These are phyloP conservation scores for Sporothrix sp. DNA, from an alignment of 2,329 filamentous ascomycete genomes.

Conservation along the genomic window DNA sequence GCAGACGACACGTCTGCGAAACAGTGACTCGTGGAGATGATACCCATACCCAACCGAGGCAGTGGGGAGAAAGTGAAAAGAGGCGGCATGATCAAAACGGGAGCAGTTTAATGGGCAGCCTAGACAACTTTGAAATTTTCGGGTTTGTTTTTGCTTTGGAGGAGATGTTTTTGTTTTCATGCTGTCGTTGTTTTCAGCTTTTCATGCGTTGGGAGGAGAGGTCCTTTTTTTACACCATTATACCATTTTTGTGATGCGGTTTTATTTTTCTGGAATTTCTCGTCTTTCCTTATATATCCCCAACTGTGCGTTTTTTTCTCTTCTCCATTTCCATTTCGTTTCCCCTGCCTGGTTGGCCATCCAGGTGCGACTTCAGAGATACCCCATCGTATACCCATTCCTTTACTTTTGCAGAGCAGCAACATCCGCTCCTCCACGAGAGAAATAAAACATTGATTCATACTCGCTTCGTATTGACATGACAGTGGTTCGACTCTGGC, in stretches of 20 bases:
- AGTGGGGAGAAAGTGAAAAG: not conserved
- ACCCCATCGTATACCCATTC: constrained; percentile 6
- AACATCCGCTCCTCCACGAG: too few relatives aligned
- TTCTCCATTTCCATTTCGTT: constrained; percentile 7
- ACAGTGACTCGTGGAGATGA: not conserved
- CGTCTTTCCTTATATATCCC: constrained; percentile 15
- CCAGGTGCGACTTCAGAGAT: constrained; percentile 7
- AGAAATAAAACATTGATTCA: too few relatives aligned
- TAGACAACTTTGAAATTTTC: too few relatives aligned
- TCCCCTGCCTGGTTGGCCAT: not conserved
- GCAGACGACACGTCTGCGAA: not conserved
- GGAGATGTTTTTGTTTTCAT: not conserved
- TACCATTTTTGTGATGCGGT: constrained; percentile 1
- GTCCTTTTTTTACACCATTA: constrained; percentile 6
- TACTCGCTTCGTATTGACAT: too few relatives aligned
- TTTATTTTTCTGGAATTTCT: constrained; percentile 9
- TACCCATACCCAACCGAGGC: not conserved
- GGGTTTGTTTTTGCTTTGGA: not conserved
- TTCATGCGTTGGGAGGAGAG: constrained; percentile 7
- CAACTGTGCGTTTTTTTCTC: constrained; percentile 4
- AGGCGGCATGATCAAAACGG: not conserved
- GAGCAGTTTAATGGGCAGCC: not conserved
- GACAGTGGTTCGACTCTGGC: too few relatives aligned
- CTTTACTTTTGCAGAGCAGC: not conserved
- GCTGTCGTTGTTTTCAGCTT: not conserved